These are phyloP conservation scores for Fusarium tricinctum DNA, from an alignment of 2,329 filamentous ascomycete genomes.

Conservation along the genomic window DNA sequence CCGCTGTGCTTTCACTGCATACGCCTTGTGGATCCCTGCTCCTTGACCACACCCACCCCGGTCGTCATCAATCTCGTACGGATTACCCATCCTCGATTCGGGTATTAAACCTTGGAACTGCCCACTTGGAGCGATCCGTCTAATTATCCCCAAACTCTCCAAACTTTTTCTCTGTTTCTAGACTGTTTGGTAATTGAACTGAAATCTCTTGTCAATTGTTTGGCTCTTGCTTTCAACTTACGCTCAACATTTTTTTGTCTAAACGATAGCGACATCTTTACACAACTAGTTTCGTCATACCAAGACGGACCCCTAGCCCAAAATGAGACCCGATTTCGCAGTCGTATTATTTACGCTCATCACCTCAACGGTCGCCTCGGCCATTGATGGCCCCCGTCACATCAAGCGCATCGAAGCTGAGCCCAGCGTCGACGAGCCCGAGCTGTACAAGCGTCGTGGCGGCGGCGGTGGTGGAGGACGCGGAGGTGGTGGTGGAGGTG, in stretches of 20 bases:
- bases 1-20: background rate
- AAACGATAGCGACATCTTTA: background rate
- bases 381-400: constrained; percentile 43
- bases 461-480: constrained; percentile 68
- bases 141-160: constrained; percentile 17
- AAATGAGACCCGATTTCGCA: constrained; percentile 53
- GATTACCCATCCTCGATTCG: constrained; percentile 6
- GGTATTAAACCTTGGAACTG: constrained; percentile 36
- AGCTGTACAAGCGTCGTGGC: constrained; percentile 72
- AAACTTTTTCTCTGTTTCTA: constrained; percentile 4
- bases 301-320: constrained; percentile 15
- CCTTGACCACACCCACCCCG: constrained; percentile 4
- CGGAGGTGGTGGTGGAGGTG: constrained; percentile 48
- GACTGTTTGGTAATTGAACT: constrained; percentile 3
- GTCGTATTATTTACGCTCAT: constrained; percentile 51
- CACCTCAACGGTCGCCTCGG: constrained; percentile 47
- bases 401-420: constrained; percentile 45
- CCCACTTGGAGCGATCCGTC: constrained; percentile 25
- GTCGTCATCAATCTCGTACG: constrained; percentile 22
- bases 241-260: constrained; percentile 11
- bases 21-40: constrained; percentile 27
- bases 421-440: constrained; percentile 53
- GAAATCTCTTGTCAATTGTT: constrained; percentile 5
- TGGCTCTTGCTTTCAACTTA: background rate
- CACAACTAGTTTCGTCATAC: constrained; percentile 7